Evolutionary conservation across 2,329 filamentous ascomycete species (phyloP), one percentile per base, ranked within the genome.

Genomic region (Pseudogymnoascus verrucosus): DNA sequence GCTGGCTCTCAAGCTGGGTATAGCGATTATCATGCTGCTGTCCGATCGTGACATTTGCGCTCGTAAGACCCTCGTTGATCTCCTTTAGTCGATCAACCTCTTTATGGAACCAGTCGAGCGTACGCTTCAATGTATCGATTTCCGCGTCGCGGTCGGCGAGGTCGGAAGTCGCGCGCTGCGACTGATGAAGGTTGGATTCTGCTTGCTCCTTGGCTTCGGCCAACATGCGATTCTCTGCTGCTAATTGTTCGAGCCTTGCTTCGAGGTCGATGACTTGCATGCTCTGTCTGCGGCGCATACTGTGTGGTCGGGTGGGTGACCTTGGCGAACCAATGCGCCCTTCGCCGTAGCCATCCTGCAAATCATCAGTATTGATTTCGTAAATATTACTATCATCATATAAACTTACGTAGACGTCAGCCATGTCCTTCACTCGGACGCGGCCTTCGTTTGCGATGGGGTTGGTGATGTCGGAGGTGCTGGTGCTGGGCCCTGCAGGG

Each of bases 221-320:
- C 28, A 99, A 85, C 66, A 86, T 79, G 64, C 88, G 87, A 73
- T 98, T 98, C 75, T 99, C 93, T 21, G 88, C 86, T 42, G 89
- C 80, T 68, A 99, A 82, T 75, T 93, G 89, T 70, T 97, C 91
- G 70, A 99, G 84, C 71, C 84, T 86, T 65, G 85, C 82, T 79
- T 98, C 92, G 73, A 99, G 87, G 71, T 99, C 93, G 66, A 98
- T 87, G 63, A 93, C 87, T 78, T 98, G 93, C 88, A 98, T 93
- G 82, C 93, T 98, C 78, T 96, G 95, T 74, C 93, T 90, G 74
- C 93, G 93, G 71, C 93, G 93, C 84, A 99, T 90, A 80, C 92
- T 97, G 73, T 93, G 91, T 71, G 95, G 93, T 77, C 93, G 88
- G 70, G 91, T 96, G 63, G 95, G 95, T 72, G 95, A 98, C 72